Base-by-base conservation (phyloP, 2,329 filamentous ascomycete genomes). In the Paecilomyces dactylethromorphus region DNA sequence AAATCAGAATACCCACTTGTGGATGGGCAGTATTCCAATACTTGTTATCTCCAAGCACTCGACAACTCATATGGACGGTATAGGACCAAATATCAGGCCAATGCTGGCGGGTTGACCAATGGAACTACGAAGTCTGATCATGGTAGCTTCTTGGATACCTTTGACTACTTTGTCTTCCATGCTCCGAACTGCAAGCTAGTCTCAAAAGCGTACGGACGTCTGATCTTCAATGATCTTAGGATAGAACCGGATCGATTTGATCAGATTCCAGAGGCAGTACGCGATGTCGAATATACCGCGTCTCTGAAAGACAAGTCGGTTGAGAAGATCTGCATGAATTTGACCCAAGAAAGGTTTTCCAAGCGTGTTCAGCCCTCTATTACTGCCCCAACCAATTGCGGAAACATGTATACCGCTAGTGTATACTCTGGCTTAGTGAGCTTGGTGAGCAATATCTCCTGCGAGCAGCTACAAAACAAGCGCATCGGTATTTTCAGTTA, bases 1-100 rank as follows among this genome's bases (percentile, higher is more conserved):
- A 89, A 89, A 70, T 91, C 87, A 83, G 90, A 93, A 79, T 93
- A 93, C 79, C 90, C 90, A 63, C 87, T 90, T 71, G 90, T 93
- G 59, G 90, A 93, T 69, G 90, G 90, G 61, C 89, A 92, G 76
- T 92, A 87, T 82, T 93, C 90, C 54, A 76, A 91, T 74, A 88
- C 81, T 76, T 93, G 90, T 83, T 93, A 93, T 79, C 89, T 82
- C 63, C 84, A 90, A 79, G 89, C 90, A 55, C 86, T 93, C 26
- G 90, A 93, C 72, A 84, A 26, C 5, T 26, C 24, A 26, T 26
- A 26, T 26, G 24, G 24, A 26, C 24, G 5, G 24, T 26, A 26
- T 5, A 3, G 24, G 24, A 26, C 85, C 58, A 88, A 89, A 76
- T 94, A 94, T 82, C 87, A 87, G 72, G 88, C 87, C 63, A 85